phyloP scores from a whole-genome alignment of 441 rosid species.

The Corymbia calophylla region DNA sequence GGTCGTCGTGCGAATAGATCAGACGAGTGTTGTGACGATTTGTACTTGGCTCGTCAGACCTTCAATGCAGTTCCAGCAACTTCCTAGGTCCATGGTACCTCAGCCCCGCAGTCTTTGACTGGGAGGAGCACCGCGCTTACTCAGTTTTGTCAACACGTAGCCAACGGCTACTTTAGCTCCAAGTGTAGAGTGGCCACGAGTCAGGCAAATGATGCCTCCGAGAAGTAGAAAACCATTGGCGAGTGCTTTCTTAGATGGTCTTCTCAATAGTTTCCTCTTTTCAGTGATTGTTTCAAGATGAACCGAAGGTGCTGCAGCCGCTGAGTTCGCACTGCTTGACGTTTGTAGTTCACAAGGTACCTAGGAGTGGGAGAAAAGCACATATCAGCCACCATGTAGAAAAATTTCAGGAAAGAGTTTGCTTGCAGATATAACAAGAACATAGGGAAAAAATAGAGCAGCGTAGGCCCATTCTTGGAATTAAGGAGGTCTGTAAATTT shows the following conservation, averaged over 20 bases:
- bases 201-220: constrained; percentile 71
- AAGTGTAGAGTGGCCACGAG: constrained; percentile 65
- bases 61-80: neutral
- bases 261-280: constrained; percentile 32
- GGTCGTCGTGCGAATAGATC: neutral
- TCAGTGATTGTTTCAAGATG: neutral
- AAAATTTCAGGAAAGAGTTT: neutral
- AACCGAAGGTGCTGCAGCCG: neutral
- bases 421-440: constrained; percentile 3
- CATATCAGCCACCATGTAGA: neutral
- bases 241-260: constrained; percentile 57
- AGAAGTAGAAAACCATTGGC: constrained; percentile 64
- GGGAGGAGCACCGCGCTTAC: constrained; percentile 40
- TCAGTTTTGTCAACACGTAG: constrained; percentile 68
- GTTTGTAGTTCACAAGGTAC: neutral
- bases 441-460: neutral
- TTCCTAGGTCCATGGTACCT: neutral
- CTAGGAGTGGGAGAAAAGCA: neutral
- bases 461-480: neutral
- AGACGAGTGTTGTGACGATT: neutral
- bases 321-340: neutral
- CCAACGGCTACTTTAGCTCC: constrained; percentile 89
- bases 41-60: neutral
- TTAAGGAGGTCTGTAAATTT: neutral
- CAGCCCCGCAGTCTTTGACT: constrained; percentile 23